phyloP scores from a whole-genome alignment of 208 protist species.

The Acanthamoeba castellanii region DNA sequence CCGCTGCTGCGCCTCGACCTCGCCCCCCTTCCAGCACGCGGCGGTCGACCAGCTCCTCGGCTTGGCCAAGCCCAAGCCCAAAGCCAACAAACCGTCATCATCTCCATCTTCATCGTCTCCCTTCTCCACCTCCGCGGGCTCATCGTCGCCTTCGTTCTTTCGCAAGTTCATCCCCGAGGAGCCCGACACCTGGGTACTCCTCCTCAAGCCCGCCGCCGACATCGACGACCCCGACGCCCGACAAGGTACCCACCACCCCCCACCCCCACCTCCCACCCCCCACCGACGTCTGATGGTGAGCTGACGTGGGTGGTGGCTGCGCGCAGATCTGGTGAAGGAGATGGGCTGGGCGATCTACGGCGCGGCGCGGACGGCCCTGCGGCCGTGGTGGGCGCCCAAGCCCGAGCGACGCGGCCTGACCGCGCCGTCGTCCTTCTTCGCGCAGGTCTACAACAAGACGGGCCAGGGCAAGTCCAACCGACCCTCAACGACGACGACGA shows the following conservation, averaged over 20 bases:
- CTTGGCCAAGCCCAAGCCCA: neutral
- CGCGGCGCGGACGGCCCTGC: neutral
- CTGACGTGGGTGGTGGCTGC: neutral
- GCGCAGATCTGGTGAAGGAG: constrained; percentile 59
- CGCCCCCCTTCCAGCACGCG: constrained; percentile 1
- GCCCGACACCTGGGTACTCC: constrained; percentile 19
- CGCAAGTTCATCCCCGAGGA: neutral
- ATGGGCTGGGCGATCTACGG: constrained; percentile 68
- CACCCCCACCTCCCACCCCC: neutral
- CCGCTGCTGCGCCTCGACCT: neutral
- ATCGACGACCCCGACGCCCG: neutral
- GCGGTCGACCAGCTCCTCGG: neutral
- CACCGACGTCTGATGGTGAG: neutral
- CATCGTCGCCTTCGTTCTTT: neutral
- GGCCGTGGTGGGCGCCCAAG: constrained; percentile 26
- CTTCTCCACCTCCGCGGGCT: neutral
- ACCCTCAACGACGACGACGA: neutral
- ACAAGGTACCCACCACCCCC: neutral
- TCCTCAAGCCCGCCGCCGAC: neutral
- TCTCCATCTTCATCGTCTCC: neutral
- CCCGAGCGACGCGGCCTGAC: neutral
- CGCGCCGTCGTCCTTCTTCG: constrained; percentile 41
- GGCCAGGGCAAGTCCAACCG: constrained; percentile 17
- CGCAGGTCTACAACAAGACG: constrained; percentile 58
- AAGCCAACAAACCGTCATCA: neutral